Conservation (phyloP, 345 rosid genomes). For the Rhodomyrtus tomentosa region DNA sequence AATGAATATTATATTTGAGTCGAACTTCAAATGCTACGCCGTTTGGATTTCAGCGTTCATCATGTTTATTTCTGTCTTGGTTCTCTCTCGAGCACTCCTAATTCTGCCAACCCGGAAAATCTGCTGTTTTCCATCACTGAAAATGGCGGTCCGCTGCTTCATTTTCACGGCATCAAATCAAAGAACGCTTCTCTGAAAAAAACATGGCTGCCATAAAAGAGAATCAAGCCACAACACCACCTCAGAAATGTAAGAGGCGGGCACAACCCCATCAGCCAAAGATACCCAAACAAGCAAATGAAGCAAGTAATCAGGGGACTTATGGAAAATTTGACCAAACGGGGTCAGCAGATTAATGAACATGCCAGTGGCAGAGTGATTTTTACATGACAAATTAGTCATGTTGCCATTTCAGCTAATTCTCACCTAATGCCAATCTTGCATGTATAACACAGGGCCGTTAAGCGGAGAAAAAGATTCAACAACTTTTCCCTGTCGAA, state of each 20-base stretch:
- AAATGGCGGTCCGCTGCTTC: not conserved
- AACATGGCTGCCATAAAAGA: not conserved
- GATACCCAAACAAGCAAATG: not conserved
- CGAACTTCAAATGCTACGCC: accelerated
- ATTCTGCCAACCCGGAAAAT: not conserved
- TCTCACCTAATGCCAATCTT: not conserved
- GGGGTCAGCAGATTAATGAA: not conserved
- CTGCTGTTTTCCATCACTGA: not conserved
- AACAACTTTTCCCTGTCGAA: not conserved
- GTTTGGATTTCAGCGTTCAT: accelerated
- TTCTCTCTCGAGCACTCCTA: not conserved
- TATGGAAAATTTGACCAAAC: not conserved
- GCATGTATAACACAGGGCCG: not conserved
- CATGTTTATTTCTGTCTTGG: not conserved
- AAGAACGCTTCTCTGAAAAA: not conserved
- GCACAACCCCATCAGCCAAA: not conserved
- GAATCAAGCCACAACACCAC: not conserved
- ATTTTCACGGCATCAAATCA: not conserved
- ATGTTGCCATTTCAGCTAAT: not conserved
- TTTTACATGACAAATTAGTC: not conserved
- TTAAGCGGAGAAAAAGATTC: not conserved
- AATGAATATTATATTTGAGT: accelerated
- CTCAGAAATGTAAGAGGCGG: not conserved
- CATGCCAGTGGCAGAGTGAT: not conserved
- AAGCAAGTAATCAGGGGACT: not conserved